Evolutionary conservation across 495 filamentous ascomycete species (phyloP).

Genomic region (Bryoglossum gracile): DNA sequence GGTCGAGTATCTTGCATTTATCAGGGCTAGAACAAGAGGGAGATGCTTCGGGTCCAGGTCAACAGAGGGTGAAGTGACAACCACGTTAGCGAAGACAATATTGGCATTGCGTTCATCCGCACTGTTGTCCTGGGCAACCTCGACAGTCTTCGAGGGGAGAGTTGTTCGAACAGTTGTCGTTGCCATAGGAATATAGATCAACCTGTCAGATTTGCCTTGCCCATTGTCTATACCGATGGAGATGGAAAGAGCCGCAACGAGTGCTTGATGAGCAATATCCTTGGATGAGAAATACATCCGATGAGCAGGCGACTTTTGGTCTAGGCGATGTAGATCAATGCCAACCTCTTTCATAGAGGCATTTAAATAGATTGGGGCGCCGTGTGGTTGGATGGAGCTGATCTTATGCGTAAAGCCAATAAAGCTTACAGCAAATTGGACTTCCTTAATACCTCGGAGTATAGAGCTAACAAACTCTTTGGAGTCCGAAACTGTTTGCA

Average conservation of each 20-base stretch:
- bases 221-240: constrained; percentile 88
- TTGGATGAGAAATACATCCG: constrained; percentile 97
- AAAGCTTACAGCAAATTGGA: constrained; percentile 93
- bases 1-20: constrained; percentile 48
- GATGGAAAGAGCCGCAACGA: constrained; percentile 85
- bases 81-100: constrained; percentile 90
- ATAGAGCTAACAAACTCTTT: constrained; percentile 89
- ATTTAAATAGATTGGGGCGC: constrained; percentile 67
- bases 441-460: constrained; percentile 86
- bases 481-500: constrained; percentile 84
- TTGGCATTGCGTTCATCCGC: constrained; percentile 89
- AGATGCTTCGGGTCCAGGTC: constrained; percentile 94
- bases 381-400: constrained; percentile 54
- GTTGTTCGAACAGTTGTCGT: constrained; percentile 94
- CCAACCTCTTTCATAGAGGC: constrained; percentile 93
- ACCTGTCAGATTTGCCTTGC: constrained; percentile 70
- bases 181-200: constrained; percentile 95
- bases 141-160: constrained; percentile 87
- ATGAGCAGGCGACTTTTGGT: constrained; percentile 89
- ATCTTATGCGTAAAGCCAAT: constrained; percentile 78
- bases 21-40: constrained; percentile 72
- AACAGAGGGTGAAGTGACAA: constrained; percentile 90
- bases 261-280: constrained; percentile 91
- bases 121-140: constrained; percentile 64
- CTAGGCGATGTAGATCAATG: constrained; percentile 85